phyloP scores from a whole-genome alignment of 176 grass and related monocot species.

The barley (Hordeum vulgare) region MorexV3_pseudomolecules_assembly NC_058522.1:544171517-544172016 shows the following conservation, averaged over 20 bases:
- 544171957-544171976: neutral
- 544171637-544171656: neutral
- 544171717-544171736: neutral
- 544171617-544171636: neutral
- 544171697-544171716: neutral
- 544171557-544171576: neutral
- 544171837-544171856: constrained; percentile 98
- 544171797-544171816: constrained; percentile 78
- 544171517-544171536: neutral
- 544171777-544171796: constrained; percentile 78
- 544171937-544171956: neutral
- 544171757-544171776: constrained; percentile 23
- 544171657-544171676: neutral
- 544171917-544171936: neutral
- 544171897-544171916: neutral
- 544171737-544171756: neutral
- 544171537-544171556: neutral
- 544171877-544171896: neutral
- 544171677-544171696: neutral
- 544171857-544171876: neutral
- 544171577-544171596: neutral
- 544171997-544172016: neutral
- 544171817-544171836: constrained; percentile 83
- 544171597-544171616: neutral
- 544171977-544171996: neutral